phyloP scores from a whole-genome alignment of 306 rosid genomes.

The Abrus precatorius region DNA sequence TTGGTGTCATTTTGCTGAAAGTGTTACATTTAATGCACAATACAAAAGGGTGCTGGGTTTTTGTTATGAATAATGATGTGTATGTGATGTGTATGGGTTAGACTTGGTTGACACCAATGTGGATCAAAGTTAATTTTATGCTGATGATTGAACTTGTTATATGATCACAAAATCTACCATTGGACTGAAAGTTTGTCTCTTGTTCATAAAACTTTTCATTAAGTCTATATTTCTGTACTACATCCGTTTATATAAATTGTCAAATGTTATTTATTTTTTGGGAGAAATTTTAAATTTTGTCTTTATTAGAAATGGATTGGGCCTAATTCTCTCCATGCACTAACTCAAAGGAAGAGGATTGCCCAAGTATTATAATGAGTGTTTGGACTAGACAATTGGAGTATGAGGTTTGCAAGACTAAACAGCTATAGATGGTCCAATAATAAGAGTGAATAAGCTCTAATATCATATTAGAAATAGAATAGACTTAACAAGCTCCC shows the following conservation, averaged over 20 bases:
- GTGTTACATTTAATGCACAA: background rate
- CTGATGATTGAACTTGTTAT: background rate
- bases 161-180: background rate
- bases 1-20: slow-evolving; percentile 29
- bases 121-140: slow-evolving; percentile 14
- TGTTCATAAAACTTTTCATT: background rate
- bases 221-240: background rate
- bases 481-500: no score
- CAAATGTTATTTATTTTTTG: slow-evolving; percentile 20
- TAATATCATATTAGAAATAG: no score
- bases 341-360: no score
- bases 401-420: no score
- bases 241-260: background rate
- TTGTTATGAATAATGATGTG: background rate
- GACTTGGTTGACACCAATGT: background rate
- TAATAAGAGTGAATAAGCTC: no score
- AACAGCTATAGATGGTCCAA: no score
- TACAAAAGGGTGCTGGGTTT: background rate
- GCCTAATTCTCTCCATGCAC: no score
- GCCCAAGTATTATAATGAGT: no score
- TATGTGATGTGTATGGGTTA: background rate
- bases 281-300: slow-evolving; percentile 32
- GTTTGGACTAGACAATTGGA: no score
- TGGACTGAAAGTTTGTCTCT: background rate
- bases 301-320: background rate